phyloP scores from a whole-genome alignment of 1,139 yeast species.

The Blastobotrys petasosporus region DNA sequence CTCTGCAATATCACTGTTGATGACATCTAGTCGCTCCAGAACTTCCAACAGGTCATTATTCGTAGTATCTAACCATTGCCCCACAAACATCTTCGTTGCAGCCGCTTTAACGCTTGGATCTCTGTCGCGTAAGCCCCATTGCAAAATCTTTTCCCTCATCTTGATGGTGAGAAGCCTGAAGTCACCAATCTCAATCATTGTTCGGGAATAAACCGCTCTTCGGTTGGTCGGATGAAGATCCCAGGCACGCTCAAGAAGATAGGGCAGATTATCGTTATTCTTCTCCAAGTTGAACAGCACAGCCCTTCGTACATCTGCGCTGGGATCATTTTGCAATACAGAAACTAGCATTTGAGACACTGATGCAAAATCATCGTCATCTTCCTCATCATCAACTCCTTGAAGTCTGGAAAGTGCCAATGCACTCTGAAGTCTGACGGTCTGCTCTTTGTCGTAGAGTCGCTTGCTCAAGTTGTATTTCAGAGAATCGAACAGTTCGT shows the following conservation, averaged over 20 bases:
- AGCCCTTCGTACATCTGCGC: slow-evolving; percentile 85
- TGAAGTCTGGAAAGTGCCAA: slow-evolving; percentile 78
- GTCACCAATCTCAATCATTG: slow-evolving; percentile 63
- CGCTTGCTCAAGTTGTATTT: slow-evolving; percentile 58
- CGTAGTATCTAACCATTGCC: slow-evolving; percentile 64
- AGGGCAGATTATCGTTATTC: slow-evolving; percentile 48
- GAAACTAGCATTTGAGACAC: slow-evolving; percentile 43
- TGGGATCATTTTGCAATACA: slow-evolving; percentile 69
- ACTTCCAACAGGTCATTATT: slow-evolving; percentile 68
- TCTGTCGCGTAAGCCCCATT: slow-evolving; percentile 86
- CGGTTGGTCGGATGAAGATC: slow-evolving; percentile 71
- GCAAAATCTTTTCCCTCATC: slow-evolving; percentile 60
- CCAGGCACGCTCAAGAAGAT: slow-evolving; percentile 72
- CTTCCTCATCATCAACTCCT: slow-evolving; percentile 44
- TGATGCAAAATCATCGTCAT: slow-evolving; percentile 36
- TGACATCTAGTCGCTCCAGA: slow-evolving; percentile 63
- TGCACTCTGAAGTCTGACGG: slow-evolving; percentile 76
- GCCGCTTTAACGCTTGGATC: slow-evolving; percentile 69
- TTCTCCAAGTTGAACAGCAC: slow-evolving; percentile 66
- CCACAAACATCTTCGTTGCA: slow-evolving; percentile 62
- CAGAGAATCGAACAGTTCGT: slow-evolving; percentile 59
- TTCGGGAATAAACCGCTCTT: slow-evolving; percentile 62
- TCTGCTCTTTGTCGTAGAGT: slow-evolving; percentile 70
- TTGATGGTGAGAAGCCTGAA: slow-evolving; percentile 53
- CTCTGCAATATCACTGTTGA: slow-evolving; percentile 54